Evolutionary conservation across 202 grass and related monocot genomes (phyloP).

Genomic region (Hordeum pubiflorum): DNA sequence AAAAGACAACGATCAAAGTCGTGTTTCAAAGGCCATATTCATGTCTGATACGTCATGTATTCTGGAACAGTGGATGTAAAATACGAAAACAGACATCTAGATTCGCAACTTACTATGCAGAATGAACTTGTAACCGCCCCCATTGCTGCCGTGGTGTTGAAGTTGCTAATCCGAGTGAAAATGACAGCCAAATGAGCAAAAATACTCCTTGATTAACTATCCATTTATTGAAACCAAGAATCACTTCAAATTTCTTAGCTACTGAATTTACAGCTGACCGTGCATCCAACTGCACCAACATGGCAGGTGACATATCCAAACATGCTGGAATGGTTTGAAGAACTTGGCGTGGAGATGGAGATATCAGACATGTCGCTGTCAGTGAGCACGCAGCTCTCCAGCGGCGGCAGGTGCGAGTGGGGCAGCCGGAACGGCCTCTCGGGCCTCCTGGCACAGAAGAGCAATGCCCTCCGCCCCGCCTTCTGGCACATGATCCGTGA

Average conservation of each 20-base stretch:
- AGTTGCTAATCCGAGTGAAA: background rate
- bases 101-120: background rate
- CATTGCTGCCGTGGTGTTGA: background rate
- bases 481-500: slow-evolving; percentile 79
- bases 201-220: background rate
- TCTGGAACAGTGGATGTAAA: background rate
- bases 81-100: background rate
- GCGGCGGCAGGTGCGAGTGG: slow-evolving; percentile 59
- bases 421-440: slow-evolving; percentile 69
- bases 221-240: background rate
- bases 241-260: background rate
- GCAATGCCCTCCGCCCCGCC: slow-evolving; percentile 59
- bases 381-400: slow-evolving; percentile 45
- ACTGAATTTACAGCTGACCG: background rate
- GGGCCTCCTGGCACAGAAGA: slow-evolving; percentile 61
- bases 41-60: background rate
- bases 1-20: background rate
- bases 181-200: background rate
- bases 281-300: background rate
- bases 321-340: slow-evolving; percentile 88
- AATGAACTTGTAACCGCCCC: background rate
- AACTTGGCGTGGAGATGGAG: slow-evolving; percentile 79
- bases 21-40: background rate
- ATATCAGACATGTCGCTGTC: slow-evolving; percentile 78
- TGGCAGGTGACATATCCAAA: slow-evolving; percentile 87